Conservation (phyloP, 129 eudicot genomes). For the Flaveria bidentis region DNA sequence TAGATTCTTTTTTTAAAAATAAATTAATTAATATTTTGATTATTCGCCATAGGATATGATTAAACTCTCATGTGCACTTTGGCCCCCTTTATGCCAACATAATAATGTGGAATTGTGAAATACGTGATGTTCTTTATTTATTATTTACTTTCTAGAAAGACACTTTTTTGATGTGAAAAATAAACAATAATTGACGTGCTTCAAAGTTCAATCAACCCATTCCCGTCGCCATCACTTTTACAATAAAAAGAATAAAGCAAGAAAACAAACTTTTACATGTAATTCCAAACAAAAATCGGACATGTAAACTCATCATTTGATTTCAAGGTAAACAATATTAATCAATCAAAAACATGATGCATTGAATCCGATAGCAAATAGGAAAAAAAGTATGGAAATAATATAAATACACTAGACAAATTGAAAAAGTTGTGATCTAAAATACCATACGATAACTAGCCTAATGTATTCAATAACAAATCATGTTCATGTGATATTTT, state of each 20-base stretch:
- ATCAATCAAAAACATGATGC: background rate
- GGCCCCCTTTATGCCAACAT: conserved; percentile 21
- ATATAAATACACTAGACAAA: no score
- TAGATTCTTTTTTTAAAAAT: no score
- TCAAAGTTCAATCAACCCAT: background rate
- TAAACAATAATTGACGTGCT: conserved; percentile 19
- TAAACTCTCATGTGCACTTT: conserved; percentile 2
- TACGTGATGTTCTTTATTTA: background rate
- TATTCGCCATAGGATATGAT: background rate
- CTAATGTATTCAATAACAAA: no score
- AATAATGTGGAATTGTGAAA: conserved; percentile 17
- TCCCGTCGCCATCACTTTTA: conserved; percentile 19
- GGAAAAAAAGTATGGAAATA: background rate
- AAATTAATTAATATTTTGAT: background rate
- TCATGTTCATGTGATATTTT: no score
- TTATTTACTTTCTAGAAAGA: conserved; percentile 2
- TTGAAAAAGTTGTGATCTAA: background rate
- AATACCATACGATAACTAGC: no score
- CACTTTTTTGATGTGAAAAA: background rate
- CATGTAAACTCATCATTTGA: conserved; percentile 10
- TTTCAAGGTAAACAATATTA: conserved; percentile 25
- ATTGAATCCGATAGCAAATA: background rate
- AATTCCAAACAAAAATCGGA: conserved; percentile 28
- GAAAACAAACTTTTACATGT: conserved; percentile 7
- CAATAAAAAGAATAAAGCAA: conserved; percentile 29